Evolutionary conservation across 331 rosid species (phyloP).

Genomic region (Rosa hybrid): DNA sequence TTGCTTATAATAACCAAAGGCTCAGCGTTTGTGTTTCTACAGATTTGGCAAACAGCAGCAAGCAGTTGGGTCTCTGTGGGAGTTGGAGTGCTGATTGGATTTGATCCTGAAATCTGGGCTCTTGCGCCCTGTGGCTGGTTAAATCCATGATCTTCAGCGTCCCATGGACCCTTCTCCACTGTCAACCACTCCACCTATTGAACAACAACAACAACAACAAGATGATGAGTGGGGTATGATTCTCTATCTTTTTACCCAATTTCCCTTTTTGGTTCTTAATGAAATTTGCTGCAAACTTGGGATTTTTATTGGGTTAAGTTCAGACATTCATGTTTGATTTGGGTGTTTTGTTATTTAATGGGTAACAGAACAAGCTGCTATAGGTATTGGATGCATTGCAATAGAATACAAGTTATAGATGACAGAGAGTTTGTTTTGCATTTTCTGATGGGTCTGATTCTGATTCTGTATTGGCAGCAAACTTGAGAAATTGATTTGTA

Average conservation of each 20-base stretch:
- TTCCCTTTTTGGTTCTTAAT: constrained; percentile 1
- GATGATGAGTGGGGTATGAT: constrained; percentile 96
- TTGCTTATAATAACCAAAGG: not conserved
- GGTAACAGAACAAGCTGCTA: not conserved
- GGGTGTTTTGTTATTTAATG: not conserved
- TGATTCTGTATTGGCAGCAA: not conserved
- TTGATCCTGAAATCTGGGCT: constrained; percentile 54
- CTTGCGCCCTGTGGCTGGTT: constrained; percentile 58
- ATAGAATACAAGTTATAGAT: not conserved
- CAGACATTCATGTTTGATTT: constrained; percentile 5
- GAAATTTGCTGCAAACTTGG: not conserved
- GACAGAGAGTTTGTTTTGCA: not conserved
- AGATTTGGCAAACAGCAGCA: not conserved
- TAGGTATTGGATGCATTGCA: constrained; percentile 3
- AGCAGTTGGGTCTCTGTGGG: not conserved
- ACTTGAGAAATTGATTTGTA: not conserved
- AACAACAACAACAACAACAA: constrained; percentile 38
- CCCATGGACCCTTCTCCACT: constrained; percentile 75
- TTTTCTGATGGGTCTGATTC: not conserved
- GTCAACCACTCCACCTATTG: constrained; percentile 47
- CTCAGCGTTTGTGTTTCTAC: not conserved
- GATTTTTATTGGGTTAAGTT: not conserved
- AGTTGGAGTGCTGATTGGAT: constrained; percentile 20
- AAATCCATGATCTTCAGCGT: constrained; percentile 85
- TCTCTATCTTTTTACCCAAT: not conserved